These are phyloP conservation scores for Mortierella sp. DNA, from an alignment of 371 early-diverging fungal species.

Conservation along the genomic window DNA sequence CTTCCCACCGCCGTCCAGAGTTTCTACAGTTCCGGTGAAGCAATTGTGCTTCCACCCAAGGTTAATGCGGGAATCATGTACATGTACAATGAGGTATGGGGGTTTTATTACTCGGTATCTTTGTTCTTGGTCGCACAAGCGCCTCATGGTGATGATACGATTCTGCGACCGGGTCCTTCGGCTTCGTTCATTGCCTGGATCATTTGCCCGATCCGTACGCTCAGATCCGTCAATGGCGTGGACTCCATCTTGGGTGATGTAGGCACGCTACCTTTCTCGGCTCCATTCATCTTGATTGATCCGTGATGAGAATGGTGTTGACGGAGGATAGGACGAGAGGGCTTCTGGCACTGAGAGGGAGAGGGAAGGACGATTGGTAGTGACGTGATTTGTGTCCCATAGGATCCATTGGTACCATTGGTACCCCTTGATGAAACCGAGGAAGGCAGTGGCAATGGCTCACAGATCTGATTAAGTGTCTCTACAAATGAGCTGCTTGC, in stretches of 20 bases:
- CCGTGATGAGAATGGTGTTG: background rate
- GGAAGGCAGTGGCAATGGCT: slow-evolving; percentile 17
- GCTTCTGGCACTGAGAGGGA: background rate
- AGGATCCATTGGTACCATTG: too few relatives aligned
- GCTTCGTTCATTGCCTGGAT: background rate
- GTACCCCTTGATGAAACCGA: slow-evolving; percentile 5
- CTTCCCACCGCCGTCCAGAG: too few relatives aligned
- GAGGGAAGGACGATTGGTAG: background rate
- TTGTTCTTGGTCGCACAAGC: too few relatives aligned
- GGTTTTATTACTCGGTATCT: too few relatives aligned
- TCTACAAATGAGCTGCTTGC: slow-evolving; percentile 1
- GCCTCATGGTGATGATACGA: background rate
- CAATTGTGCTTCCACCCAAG: too few relatives aligned
- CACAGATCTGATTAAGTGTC: background rate
- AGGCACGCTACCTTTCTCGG: background rate
- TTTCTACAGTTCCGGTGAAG: too few relatives aligned
- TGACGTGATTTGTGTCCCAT: background rate
- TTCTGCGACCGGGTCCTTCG: background rate
- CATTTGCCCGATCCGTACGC: background rate
- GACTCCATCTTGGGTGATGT: background rate
- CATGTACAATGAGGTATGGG: too few relatives aligned
- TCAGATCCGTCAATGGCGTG: background rate
- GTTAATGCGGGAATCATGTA: too few relatives aligned
- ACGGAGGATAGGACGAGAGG: slow-evolving; percentile 1
- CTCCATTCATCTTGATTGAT: background rate